Evolutionary conservation across 139 green algal genomes (phyloP).

Genomic region (Tetradesmus lagerheimii): DNA sequence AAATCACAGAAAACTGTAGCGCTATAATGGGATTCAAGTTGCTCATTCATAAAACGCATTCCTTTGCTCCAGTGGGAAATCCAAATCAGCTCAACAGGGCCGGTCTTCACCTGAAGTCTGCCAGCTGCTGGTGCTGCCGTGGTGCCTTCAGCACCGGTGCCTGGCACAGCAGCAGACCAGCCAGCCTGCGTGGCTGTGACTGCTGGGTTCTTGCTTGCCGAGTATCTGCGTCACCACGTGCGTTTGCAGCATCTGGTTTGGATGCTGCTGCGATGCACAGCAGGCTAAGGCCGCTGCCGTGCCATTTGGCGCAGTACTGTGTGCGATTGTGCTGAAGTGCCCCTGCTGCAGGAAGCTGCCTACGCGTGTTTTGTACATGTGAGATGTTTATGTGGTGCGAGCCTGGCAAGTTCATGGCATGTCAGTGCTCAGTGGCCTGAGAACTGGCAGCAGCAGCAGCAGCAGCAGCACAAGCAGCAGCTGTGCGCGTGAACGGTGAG

Average conservation of each 20-base stretch:
- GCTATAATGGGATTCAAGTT: too few relatives aligned
- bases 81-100: too few relatives aligned
- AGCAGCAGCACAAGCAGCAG: neutral
- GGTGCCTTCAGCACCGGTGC: neutral
- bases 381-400: neutral
- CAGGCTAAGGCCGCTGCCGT: neutral
- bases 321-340: neutral
- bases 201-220: neutral
- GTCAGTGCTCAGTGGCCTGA: neutral
- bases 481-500: neutral
- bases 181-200: neutral
- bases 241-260: too few relatives aligned
- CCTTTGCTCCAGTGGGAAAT: too few relatives aligned
- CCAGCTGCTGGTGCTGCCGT: neutral
- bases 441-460: neutral
- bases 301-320: neutral
- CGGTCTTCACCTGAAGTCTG: conserved; percentile 14
- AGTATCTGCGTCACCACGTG: neutral
- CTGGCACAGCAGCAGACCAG: neutral
- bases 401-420: neutral
- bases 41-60: too few relatives aligned
- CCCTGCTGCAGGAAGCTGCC: neutral
- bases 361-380: neutral
- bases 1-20: too few relatives aligned
- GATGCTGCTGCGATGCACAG: neutral